Base-by-base conservation (phyloP, 2,329 filamentous ascomycete genomes). In the Colletotrichum orchidophilum region DNA sequence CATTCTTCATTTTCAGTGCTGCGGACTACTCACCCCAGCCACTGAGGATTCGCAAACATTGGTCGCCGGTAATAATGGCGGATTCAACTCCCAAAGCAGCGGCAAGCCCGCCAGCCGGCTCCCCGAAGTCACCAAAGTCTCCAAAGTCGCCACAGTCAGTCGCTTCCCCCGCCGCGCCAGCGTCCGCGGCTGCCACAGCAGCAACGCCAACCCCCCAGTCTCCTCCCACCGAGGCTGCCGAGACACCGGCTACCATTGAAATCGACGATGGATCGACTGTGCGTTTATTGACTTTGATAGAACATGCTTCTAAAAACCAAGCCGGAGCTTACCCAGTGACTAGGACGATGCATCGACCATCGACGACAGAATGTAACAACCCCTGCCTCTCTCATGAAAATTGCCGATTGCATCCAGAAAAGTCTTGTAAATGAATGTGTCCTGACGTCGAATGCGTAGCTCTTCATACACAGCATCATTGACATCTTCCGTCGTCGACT, bases 401-500 rank as follows among this genome's bases (percentile, higher is more conserved):
- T n/a, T n/a, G n/a, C n/a, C n/a, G n/a, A n/a, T n/a, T n/a, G n/a
- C n/a, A n/a, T n/a, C n/a, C n/a, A n/a, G n/a, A n/a, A n/a, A n/a
- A n/a, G n/a, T n/a, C n/a, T n/a, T n/a, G n/a, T n/a, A n/a, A n/a
- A n/a, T n/a, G n/a, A n/a, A n/a, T n/a, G n/a, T n/a, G n/a, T n/a
- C n/a, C n/a, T n/a, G n/a, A n/a, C n/a, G n/a, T n/a, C n/a, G n/a
- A n/a, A n/a, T n/a, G n/a, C n/a, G 15, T n/a, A 67, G 64, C 3
- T 67, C 64, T 2, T 24, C 52, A 1, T 65, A 69, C 18, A 69
- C 66, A 1, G 50, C 50, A 6, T 73, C 71, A 0, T 8, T 73
- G 5, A 18, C 42, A 4, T 71, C 71, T 3, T 71, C 60, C 6
- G 54, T 63, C 18, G 18, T 70, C 5, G 59, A 71, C 12, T 73